Percentiles rank a stretch among this genome's conserved stretches.
These are phyloP conservation scores for Hypsizygus marmoreus DNA, from an alignment of 768 basidiomycete genomes.

Conservation along the genomic window DNA sequence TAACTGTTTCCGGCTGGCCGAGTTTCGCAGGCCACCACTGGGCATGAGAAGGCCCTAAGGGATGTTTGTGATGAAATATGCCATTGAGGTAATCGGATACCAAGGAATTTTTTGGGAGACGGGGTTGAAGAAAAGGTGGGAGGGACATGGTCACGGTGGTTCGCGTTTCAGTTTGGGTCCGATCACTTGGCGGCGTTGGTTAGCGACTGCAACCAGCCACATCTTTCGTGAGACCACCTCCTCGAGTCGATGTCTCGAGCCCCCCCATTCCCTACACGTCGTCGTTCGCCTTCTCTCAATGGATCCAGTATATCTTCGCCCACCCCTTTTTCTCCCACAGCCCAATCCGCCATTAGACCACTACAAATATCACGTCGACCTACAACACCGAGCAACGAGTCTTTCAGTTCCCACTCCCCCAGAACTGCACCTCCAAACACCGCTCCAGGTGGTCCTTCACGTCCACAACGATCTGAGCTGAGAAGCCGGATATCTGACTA, in stretches of 20 bases:
- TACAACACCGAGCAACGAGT: conserved; percentile 49
- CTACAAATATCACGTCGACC: conserved; percentile 64
- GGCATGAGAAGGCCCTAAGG: conserved; percentile 45
- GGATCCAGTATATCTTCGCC: conserved; percentile 37
- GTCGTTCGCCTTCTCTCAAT: conserved; percentile 48
- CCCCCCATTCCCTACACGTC: conserved; percentile 58
- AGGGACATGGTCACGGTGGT: conserved; percentile 17
- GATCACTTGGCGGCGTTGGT: neutral
- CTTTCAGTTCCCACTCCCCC: conserved; percentile 37
- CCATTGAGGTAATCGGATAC: conserved; percentile 27
- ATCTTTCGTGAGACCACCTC: conserved; percentile 4
- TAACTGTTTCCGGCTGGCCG: conserved; percentile 30
- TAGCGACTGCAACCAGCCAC: neutral
- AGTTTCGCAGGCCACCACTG: conserved; percentile 52
- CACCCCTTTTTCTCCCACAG: conserved; percentile 35
- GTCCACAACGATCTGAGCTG: conserved; percentile 70
- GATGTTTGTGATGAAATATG: conserved; percentile 38
- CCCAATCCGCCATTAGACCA: conserved; percentile 46
- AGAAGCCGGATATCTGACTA: conserved; percentile 58
- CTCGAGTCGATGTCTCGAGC: conserved; percentile 53
- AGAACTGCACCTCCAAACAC: conserved; percentile 38
- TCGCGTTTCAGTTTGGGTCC: neutral
- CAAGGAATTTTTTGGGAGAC: neutral
- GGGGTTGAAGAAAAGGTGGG: conserved; percentile 35
- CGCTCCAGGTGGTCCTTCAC: conserved; percentile 53